A percentile compares a stretch with the other conserved stretches of the same genome.
Evolutionary conservation across 2,329 filamentous ascomycete species (phyloP).

Genomic region (Raffaelea deltoideospora): DNA sequence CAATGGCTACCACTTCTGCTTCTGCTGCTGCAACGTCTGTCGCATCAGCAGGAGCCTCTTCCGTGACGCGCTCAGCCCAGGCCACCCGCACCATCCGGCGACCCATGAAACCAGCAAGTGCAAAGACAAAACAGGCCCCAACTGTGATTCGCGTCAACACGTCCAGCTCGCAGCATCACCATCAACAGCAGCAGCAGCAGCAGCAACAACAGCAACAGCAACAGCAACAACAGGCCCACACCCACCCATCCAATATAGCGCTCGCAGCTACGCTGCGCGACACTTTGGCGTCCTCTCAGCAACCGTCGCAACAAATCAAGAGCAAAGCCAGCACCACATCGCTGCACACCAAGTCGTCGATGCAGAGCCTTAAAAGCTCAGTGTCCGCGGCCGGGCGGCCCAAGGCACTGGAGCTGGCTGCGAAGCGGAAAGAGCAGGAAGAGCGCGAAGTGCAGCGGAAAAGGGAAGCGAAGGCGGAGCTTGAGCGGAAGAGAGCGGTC

Average conservation of each 20-base stretch:
- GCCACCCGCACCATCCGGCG: conserved; percentile 37
- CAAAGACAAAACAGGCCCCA: conserved; percentile 50
- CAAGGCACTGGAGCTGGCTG: conserved; percentile 59
- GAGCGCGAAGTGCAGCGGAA: conserved; percentile 67
- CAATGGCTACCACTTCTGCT: neutral
- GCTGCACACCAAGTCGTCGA: conserved; percentile 40
- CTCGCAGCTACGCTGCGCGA: conserved; percentile 46
- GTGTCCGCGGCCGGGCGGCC: conserved; percentile 48
- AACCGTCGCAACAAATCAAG: conserved; percentile 27
- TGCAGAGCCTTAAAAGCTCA: conserved; percentile 49
- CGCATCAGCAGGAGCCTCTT: neutral
- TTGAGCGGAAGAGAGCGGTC: conserved; percentile 60
- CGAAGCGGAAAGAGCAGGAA: conserved; percentile 73
- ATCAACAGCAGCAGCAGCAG: conserved; percentile 22
- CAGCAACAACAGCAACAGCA: neutral
- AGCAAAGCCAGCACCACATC: conserved; percentile 55
- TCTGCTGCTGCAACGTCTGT: too few species aligned
- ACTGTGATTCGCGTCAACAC: conserved; percentile 60
- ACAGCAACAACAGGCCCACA: conserved; percentile 24
- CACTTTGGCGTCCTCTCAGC: conserved; percentile 25
- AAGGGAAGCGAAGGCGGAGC: conserved; percentile 65
- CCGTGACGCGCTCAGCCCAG: conserved; percentile 35
- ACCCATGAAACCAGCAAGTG: conserved; percentile 40
- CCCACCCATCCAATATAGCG: conserved; percentile 41
- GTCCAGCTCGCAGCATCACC: conserved; percentile 36